Evolutionary conservation across 2,329 filamentous ascomycete species (phyloP).

Genomic region (Neoarthrinium moseri): DNA sequence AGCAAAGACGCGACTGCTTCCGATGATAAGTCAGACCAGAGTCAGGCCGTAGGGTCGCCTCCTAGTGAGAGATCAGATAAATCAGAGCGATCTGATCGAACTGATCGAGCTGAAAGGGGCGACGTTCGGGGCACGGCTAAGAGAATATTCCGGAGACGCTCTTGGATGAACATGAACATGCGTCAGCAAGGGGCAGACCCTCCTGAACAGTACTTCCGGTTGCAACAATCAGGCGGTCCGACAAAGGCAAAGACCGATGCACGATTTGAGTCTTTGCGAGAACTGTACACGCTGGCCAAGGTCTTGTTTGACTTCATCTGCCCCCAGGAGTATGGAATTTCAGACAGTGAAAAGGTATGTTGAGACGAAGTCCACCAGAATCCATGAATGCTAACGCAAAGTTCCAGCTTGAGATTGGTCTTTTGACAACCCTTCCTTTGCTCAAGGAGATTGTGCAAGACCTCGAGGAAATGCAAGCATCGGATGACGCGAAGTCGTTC

Average conservation of each 20-base stretch:
- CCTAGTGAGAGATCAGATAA: constrained; percentile 25
- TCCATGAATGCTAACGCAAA: constrained; percentile 17
- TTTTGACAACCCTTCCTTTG: constrained; percentile 88
- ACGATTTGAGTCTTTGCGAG: constrained; percentile 82
- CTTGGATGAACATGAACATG: constrained; percentile 57
- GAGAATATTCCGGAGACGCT: constrained; percentile 59
- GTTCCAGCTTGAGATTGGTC: constrained; percentile 79
- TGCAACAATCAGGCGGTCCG: constrained; percentile 75
- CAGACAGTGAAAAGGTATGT: constrained; percentile 76
- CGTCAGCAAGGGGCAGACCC: constrained; percentile 51
- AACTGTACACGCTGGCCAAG: constrained; percentile 91
- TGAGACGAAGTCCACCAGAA: not conserved
- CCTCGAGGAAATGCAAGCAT: constrained; percentile 90
- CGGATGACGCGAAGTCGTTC: constrained; percentile 90
- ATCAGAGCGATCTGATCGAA: constrained; percentile 23
- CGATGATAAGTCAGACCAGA: constrained; percentile 42
- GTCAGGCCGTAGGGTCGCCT: constrained; percentile 26
- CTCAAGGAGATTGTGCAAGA: constrained; percentile 97
- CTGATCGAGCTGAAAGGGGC: constrained; percentile 25
- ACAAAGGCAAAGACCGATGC: constrained; percentile 79
- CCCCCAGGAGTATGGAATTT: constrained; percentile 96
- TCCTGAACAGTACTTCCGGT: constrained; percentile 80
- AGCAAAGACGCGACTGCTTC: constrained; percentile 23
- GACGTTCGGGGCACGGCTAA: constrained; percentile 37
- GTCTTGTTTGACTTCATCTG: constrained; percentile 98